Percentiles rank a stretch among this genome's conserved stretches.
Conservation (phyloP, 768 basidiomycete species). For the Dioszegia crocea region DNA sequence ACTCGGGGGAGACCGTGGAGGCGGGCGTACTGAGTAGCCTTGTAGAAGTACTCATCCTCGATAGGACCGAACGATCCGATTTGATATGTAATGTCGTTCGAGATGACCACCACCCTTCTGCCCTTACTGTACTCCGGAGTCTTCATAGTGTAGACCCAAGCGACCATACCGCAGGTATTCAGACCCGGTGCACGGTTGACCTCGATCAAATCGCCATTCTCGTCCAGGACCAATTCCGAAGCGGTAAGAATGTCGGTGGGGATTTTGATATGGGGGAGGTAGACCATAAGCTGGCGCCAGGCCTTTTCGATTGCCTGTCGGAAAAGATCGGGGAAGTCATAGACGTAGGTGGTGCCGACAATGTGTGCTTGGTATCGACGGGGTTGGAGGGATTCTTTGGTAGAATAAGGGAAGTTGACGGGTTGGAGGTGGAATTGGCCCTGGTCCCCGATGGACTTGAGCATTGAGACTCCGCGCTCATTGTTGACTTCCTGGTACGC, state of each 20-base stretch:
- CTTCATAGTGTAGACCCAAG: constrained; percentile 85
- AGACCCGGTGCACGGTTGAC: constrained; percentile 89
- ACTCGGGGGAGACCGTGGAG: constrained; percentile 82
- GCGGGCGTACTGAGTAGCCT: constrained; percentile 89
- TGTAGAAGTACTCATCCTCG: constrained; percentile 95
- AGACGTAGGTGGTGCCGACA: constrained; percentile 96
- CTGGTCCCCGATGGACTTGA: constrained; percentile 92
- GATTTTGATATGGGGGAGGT: constrained; percentile 63
- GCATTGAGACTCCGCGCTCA: constrained; percentile 88
- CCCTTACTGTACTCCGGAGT: constrained; percentile 91
- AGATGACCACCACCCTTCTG: constrained; percentile 79
- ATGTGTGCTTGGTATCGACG: constrained; percentile 98
- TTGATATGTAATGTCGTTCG: constrained; percentile 98
- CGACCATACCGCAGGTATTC: constrained; percentile 96
- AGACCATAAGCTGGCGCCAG: constrained; percentile 63
- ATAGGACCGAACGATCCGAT: constrained; percentile 95
- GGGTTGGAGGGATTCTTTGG: constrained; percentile 96
- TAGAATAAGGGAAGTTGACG: constrained; percentile 86
- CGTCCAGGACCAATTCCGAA: constrained; percentile 88
- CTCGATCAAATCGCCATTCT: constrained; percentile 82
- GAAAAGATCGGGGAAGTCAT: constrained; percentile 99
- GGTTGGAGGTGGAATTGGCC: constrained; percentile 94
- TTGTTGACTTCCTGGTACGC: constrained; percentile 97
- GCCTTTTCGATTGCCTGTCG: constrained; percentile 91
- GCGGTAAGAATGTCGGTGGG: constrained; percentile 78